Conservation (phyloP, 2,329 filamentous ascomycete genomes). For the Gnomoniopsis sp. region DNA sequence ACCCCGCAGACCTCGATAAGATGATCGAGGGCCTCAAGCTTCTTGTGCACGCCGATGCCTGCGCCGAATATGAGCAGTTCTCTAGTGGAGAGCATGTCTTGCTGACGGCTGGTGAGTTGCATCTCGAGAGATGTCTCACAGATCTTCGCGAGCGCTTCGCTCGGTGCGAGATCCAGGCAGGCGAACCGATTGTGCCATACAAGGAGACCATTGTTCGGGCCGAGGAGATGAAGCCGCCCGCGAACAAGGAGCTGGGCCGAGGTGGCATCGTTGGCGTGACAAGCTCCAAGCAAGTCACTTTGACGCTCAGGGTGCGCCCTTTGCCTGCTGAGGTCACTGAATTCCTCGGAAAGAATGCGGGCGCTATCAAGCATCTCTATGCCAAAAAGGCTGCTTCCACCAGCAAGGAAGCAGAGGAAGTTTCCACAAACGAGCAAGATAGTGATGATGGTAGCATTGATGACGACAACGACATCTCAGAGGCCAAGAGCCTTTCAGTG, state of each 20-base stretch:
- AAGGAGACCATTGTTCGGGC: slow-evolving; percentile 85
- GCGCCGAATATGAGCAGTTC: slow-evolving; percentile 92
- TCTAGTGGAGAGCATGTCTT: slow-evolving; percentile 93
- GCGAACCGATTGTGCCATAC: slow-evolving; percentile 92
- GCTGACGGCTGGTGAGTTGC: slow-evolving; percentile 87
- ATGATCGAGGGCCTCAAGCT: slow-evolving; percentile 87
- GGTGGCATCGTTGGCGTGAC: slow-evolving; percentile 75
- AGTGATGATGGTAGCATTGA: slow-evolving; percentile 38
- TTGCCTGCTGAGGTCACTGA: slow-evolving; percentile 76
- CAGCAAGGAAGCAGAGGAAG: slow-evolving; percentile 34
- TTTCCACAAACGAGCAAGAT: slow-evolving; percentile 38
- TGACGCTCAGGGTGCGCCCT: slow-evolving; percentile 74
- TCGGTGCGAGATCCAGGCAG: slow-evolving; percentile 89
- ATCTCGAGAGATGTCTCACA: slow-evolving; percentile 89
- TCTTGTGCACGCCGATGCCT: slow-evolving; percentile 91
- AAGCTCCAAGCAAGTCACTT: slow-evolving; percentile 78
- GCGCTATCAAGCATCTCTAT: slow-evolving; percentile 76
- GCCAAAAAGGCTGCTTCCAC: slow-evolving; percentile 42
- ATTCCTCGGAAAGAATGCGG: slow-evolving; percentile 77
- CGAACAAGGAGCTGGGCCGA: slow-evolving; percentile 79
- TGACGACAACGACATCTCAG: slow-evolving; percentile 55
- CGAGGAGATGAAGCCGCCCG: slow-evolving; percentile 88
- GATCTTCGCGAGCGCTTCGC: slow-evolving; percentile 92
- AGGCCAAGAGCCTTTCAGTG: slow-evolving; percentile 61
- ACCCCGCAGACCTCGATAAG: slow-evolving; percentile 86